phyloP scores from a whole-genome alignment of 148 eudicot species.

The Cornus kousa region DNA sequence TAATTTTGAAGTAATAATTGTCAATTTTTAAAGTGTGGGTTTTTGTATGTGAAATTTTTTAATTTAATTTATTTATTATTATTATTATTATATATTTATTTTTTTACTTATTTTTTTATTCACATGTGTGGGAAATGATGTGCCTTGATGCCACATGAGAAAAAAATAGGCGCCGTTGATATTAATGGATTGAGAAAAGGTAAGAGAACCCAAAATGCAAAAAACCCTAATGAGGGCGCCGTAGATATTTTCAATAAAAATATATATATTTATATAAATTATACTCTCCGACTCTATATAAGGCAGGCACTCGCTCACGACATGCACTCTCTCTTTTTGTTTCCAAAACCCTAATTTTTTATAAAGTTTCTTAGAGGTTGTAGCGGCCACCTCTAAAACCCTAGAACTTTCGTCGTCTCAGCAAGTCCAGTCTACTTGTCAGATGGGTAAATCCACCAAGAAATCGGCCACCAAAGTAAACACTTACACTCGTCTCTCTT shows the following conservation, averaged over 20 bases:
- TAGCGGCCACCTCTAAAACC: slow-evolving; percentile 11
- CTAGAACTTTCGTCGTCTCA: not conserved
- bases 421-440: not conserved
- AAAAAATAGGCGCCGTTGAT: no score
- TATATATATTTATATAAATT: no score
- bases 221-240: slow-evolving; percentile 22
- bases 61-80: no score
- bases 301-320: not conserved
- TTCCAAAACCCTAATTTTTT: not conserved
- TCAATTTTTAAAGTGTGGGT: no score
- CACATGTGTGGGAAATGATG: no score
- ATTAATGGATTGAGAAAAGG: no score
- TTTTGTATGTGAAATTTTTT: no score
- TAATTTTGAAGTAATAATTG: no score
- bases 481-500: not conserved
- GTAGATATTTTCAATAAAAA: not conserved
- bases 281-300: no score
- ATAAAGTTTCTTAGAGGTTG: not conserved
- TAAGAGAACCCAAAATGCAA: not conserved
- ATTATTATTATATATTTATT: no score
- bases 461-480: slow-evolving; percentile 43
- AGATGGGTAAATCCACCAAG: slow-evolving; percentile 52
- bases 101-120: no score
- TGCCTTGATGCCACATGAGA: no score
- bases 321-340: not conserved